Percentiles rank a stretch among this genome's conserved stretches.
Evolutionary conservation across 768 basidiomycete genomes (phyloP).

Genomic region (Harrya chromipes): DNA sequence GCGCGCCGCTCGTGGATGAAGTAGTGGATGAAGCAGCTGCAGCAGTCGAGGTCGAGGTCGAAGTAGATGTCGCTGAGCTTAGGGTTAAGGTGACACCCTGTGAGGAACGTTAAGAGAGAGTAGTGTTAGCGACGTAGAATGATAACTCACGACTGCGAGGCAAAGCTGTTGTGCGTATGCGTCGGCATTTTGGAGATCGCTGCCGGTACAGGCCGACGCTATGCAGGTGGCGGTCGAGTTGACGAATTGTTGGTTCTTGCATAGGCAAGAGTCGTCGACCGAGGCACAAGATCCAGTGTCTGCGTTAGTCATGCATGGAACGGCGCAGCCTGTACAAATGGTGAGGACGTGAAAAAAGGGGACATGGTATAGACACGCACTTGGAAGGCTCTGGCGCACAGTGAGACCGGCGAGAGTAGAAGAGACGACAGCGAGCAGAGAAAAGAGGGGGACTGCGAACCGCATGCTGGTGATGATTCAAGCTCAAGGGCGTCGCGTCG

Average conservation of each 20-base stretch:
- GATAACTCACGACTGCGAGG: conserved; percentile 43
- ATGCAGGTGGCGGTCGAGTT: conserved; percentile 48
- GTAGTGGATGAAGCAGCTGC: conserved; percentile 4
- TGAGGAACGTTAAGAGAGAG: neutral
- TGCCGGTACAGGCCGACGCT: conserved; percentile 40
- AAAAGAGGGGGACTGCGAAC: conserved; percentile 12
- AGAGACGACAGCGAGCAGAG: conserved; percentile 12
- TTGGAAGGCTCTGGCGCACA: conserved; percentile 19
- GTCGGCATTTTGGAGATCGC: conserved; percentile 46
- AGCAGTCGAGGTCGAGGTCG: conserved; percentile 7
- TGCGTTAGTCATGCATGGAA: conserved; percentile 44
- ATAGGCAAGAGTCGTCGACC: conserved; percentile 58
- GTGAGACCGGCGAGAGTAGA: conserved; percentile 19
- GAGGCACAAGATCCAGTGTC: conserved; percentile 43
- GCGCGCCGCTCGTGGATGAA: conserved; percentile 3
- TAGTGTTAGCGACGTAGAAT: neutral
- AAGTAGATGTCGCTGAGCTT: conserved; percentile 7
- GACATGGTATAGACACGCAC: conserved; percentile 14
- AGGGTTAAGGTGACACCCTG: conserved; percentile 54
- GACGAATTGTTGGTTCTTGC: conserved; percentile 48
- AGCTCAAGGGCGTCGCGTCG: neutral
- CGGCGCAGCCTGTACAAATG: conserved; percentile 46
- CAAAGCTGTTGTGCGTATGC: conserved; percentile 42
- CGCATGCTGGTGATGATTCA: conserved; percentile 9
- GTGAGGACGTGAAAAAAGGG: neutral